Conservation (phyloP, 1,284 basidiomycete genomes). For the Inonotus hispidus region DNA sequence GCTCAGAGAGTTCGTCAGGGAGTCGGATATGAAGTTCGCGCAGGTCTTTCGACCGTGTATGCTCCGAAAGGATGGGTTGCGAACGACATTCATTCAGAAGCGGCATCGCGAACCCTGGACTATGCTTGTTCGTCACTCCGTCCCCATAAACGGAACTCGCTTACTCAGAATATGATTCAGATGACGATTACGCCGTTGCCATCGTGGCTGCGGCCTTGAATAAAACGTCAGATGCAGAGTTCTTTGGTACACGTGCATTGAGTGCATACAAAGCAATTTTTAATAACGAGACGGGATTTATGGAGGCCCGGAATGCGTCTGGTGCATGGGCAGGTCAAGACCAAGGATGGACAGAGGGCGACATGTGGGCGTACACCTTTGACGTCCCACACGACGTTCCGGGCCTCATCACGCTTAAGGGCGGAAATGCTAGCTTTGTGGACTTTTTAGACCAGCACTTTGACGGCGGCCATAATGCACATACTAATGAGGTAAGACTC, state of each 20-base stretch:
- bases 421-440: slow-evolving; percentile 62
- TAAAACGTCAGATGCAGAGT: slow-evolving; percentile 43
- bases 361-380: slow-evolving; percentile 81
- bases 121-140: slow-evolving; percentile 57
- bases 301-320: slow-evolving; percentile 69
- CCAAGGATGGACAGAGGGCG: slow-evolving; percentile 77
- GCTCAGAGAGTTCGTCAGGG: slow-evolving; percentile 34
- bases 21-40: slow-evolving; percentile 79
- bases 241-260: slow-evolving; percentile 53
- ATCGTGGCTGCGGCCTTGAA: slow-evolving; percentile 52
- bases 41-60: slow-evolving; percentile 69
- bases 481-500: slow-evolving; percentile 66
- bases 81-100: slow-evolving; percentile 73
- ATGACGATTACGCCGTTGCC: slow-evolving; percentile 74
- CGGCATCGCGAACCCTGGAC: slow-evolving; percentile 71
- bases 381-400: slow-evolving; percentile 71
- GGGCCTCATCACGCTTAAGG: slow-evolving; percentile 56
- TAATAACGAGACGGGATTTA: slow-evolving; percentile 70
- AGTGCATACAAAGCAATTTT: slow-evolving; percentile 59
- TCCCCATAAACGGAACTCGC: background rate
- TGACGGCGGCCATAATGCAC: slow-evolving; percentile 73
- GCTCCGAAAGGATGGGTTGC: slow-evolving; percentile 71
- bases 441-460: slow-evolving; percentile 73
- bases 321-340: slow-evolving; percentile 70
- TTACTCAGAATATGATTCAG: slow-evolving; percentile 33